Evolutionary conservation across 2,329 filamentous ascomycete species (phyloP), one percentile per base, ranked within the genome.

Genomic region (Cladosporium velox): DNA sequence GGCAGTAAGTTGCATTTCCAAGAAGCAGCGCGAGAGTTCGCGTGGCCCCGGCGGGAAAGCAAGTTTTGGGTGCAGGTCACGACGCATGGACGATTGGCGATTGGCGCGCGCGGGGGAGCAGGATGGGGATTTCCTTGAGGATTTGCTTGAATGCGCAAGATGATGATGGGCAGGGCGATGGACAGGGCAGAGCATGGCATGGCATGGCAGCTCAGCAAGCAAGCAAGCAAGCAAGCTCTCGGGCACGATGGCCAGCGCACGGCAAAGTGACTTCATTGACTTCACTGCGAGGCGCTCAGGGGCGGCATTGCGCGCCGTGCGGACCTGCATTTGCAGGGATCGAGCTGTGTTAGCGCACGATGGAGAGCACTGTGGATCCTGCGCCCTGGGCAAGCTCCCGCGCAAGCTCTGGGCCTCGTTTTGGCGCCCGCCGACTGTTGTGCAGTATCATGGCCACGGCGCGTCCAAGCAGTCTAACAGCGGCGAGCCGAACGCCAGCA

Each of bases 31-130:
- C 47, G 12, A 52, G 12, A 63, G 24, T 52, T 63, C 26, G 59
- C 47, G 47, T 35, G 47, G 41, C 35, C 26, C 49, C 6, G 28
- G 47, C 32, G 47, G n/a, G 21, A 63, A 63, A 63, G 60, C 60
- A 63, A 63, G 60, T 63, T 63, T 63, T 35, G 60, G 52, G 28
- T 63, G 60, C 60, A 54, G 49, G 58, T 12, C 24, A 24, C 30
- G 34, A 24, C 41, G 58, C 21, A 47, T 26, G n/a, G 49, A 5
- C 49, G 60, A 41, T 35, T 4, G 11, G 34, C 60, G 60, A 63
- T 63, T 63, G 60, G 60, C 60, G 32, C 49, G 58, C 58, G 60
- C 47, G 60, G 60, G 49, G 58, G 34, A 51, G 21, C 21, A 52
- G 32, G 28, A 58, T 58, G 55, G 55, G 21, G 34, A 58, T 55